phyloP scores from a whole-genome alignment of 2,329 filamentous ascomycete species.

The Thermomyces lanuginosus region DNA sequence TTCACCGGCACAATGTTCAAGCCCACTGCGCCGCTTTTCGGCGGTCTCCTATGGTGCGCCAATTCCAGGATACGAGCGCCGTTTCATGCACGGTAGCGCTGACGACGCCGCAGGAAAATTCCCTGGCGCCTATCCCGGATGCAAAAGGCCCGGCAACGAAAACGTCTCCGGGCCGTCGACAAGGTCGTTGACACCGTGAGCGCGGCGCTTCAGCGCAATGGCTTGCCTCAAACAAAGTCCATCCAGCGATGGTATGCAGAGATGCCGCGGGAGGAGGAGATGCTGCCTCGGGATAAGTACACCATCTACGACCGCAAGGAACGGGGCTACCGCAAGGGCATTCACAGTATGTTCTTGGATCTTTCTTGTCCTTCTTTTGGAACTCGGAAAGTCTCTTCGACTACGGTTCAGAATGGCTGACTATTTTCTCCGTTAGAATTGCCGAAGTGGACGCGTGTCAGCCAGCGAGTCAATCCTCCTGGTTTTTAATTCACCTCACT shows the following conservation, averaged over 20 bases:
- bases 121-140: slow-evolving; percentile 88
- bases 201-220: slow-evolving; percentile 56
- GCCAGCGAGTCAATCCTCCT: slow-evolving; percentile 82
- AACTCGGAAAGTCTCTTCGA: background rate
- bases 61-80: slow-evolving; percentile 1
- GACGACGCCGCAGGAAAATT: slow-evolving; percentile 65
- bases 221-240: slow-evolving; percentile 53
- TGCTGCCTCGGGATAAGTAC: slow-evolving; percentile 94
- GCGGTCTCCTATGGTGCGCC: slow-evolving; percentile 65
- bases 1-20: slow-evolving; percentile 53
- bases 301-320: slow-evolving; percentile 94
- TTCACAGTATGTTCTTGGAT: slow-evolving; percentile 63
- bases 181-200: slow-evolving; percentile 70
- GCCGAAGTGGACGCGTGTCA: slow-evolving; percentile 89
- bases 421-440: slow-evolving; percentile 39
- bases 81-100: background rate
- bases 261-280: slow-evolving; percentile 92
- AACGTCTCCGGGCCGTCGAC: slow-evolving; percentile 72
- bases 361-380: background rate
- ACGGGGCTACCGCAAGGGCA: slow-evolving; percentile 88
- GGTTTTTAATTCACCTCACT: too few relatives aligned
- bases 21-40: slow-evolving; percentile 56
- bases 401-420: slow-evolving; percentile 1
- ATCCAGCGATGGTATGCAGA: slow-evolving; percentile 84
- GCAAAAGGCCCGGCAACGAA: slow-evolving; percentile 75